Evolutionary conservation across 164 flowering plant species (phyloP).

Genomic region (Paratinospora sagittata): DNA sequence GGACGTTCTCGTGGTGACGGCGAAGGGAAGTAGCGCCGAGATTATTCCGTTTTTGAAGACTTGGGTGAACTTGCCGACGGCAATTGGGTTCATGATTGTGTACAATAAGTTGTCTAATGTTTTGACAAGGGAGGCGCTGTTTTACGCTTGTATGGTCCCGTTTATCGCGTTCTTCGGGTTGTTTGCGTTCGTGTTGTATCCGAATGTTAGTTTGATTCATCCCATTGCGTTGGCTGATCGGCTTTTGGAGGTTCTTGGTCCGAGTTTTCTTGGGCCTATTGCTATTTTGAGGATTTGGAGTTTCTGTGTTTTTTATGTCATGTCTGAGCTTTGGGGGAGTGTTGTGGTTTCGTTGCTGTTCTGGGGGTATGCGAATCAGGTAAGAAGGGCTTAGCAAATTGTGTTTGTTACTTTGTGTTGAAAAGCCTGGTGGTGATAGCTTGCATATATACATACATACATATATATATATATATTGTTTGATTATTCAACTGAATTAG

Average conservation of each 20-base stretch:
- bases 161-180: slow-evolving; percentile 28
- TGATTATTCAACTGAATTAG: too few species aligned
- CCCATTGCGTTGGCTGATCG: slow-evolving; percentile 27
- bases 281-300: slow-evolving; percentile 31
- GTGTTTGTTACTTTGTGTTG: neutral
- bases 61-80: slow-evolving; percentile 32
- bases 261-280: slow-evolving; percentile 28
- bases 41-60: slow-evolving; percentile 31
- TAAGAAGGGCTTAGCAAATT: slow-evolving; percentile 3
- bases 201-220: slow-evolving; percentile 17
- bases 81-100: slow-evolving; percentile 28
- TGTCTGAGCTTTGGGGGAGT: slow-evolving; percentile 36
- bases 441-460: too few species aligned
- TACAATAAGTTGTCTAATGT: slow-evolving; percentile 28
- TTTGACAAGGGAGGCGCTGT: slow-evolving; percentile 22
- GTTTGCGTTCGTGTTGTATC: slow-evolving; percentile 27
- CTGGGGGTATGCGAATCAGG: slow-evolving; percentile 37
- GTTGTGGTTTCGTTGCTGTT: slow-evolving; percentile 31
- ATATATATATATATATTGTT: neutral
- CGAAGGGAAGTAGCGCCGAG: slow-evolving; percentile 33
- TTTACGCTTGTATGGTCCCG: slow-evolving; percentile 26
- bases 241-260: slow-evolving; percentile 22
- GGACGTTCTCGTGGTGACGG: slow-evolving; percentile 31
- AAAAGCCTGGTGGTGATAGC: neutral
- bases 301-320: slow-evolving; percentile 31